A percentile compares a stretch with the other conserved stretches of the same genome.
These are phyloP conservation scores for Pistacia integerrima DNA, from an alignment of 345 rosid species.

Conservation along the genomic window DNA sequence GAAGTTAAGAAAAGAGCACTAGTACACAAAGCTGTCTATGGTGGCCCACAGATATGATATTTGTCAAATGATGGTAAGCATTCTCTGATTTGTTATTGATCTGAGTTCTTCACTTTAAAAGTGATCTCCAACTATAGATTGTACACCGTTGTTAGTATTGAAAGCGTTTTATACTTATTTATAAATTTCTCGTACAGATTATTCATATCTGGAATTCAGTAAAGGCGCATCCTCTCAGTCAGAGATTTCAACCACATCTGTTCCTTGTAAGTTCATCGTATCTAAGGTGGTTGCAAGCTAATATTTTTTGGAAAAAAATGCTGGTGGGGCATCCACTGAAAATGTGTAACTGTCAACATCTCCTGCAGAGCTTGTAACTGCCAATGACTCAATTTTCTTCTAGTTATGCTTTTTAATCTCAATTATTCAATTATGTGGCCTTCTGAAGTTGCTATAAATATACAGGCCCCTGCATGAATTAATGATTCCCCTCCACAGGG, in stretches of 20 bases:
- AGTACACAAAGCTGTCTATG: slow-evolving; percentile 78
- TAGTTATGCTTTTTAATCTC: slow-evolving; percentile 1
- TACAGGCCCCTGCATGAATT: neutral
- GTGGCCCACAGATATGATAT: slow-evolving; percentile 78
- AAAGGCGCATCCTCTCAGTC: slow-evolving; percentile 78
- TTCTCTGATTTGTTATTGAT: slow-evolving; percentile 14
- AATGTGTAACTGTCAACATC: neutral
- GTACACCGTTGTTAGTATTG: neutral
- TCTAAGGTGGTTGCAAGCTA: neutral
- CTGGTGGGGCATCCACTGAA: neutral
- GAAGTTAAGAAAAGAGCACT: slow-evolving; percentile 98
- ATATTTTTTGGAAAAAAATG: neutral
- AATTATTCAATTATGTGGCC: slow-evolving; percentile 2
- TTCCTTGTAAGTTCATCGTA: slow-evolving; percentile 54
- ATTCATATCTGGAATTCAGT: slow-evolving; percentile 69
- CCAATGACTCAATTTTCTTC: neutral
- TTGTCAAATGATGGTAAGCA: slow-evolving; percentile 76
- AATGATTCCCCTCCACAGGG: neutral
- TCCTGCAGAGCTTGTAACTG: neutral
- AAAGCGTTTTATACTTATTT: slow-evolving; percentile 15
- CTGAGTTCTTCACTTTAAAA: neutral
- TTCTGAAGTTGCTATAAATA: slow-evolving; percentile 2
- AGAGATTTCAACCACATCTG: slow-evolving; percentile 47
- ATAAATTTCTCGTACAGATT: slow-evolving; percentile 46
- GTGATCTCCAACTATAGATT: slow-evolving; percentile 1